phyloP scores from a whole-genome alignment of 2,329 filamentous ascomycete genomes.

The Aspergillus versicolor region DNA sequence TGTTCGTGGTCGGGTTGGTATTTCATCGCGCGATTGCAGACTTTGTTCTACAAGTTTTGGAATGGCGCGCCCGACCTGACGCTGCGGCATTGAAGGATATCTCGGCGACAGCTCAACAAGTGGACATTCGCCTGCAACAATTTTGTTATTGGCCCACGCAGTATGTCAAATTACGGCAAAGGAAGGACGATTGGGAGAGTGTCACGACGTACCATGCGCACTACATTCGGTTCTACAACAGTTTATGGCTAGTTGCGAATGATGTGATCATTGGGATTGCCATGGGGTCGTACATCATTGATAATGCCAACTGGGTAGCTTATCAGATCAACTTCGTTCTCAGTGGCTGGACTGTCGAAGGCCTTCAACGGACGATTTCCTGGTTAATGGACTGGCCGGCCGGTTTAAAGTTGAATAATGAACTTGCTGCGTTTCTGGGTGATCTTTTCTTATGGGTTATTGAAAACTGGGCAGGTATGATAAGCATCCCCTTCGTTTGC shows the following conservation, averaged over 20 bases:
- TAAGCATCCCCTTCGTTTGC: not conserved
- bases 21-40: slow-evolving; percentile 80
- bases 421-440: slow-evolving; percentile 89
- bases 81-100: slow-evolving; percentile 89
- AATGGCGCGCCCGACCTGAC: slow-evolving; percentile 77
- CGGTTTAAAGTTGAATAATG: slow-evolving; percentile 90
- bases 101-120: slow-evolving; percentile 93
- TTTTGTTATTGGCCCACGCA: slow-evolving; percentile 99
- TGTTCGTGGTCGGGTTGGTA: slow-evolving; percentile 77
- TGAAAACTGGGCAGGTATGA: slow-evolving; percentile 86
- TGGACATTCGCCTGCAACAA: slow-evolving; percentile 94
- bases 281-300: slow-evolving; percentile 92
- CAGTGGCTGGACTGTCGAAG: slow-evolving; percentile 80
- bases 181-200: slow-evolving; percentile 91
- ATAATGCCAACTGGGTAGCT: slow-evolving; percentile 84
- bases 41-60: slow-evolving; percentile 71
- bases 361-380: slow-evolving; percentile 80
- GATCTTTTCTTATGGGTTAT: slow-evolving; percentile 98
- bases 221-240: slow-evolving; percentile 99
- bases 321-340: slow-evolving; percentile 74
- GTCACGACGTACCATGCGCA: slow-evolving; percentile 94
- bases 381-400: slow-evolving; percentile 98
- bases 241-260: slow-evolving; percentile 95
- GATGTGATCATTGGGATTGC: slow-evolving; percentile 98
- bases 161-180: slow-evolving; percentile 83